Conservation (phyloP, 305 asterid species). For the Solanum aculeatissimum region DNA sequence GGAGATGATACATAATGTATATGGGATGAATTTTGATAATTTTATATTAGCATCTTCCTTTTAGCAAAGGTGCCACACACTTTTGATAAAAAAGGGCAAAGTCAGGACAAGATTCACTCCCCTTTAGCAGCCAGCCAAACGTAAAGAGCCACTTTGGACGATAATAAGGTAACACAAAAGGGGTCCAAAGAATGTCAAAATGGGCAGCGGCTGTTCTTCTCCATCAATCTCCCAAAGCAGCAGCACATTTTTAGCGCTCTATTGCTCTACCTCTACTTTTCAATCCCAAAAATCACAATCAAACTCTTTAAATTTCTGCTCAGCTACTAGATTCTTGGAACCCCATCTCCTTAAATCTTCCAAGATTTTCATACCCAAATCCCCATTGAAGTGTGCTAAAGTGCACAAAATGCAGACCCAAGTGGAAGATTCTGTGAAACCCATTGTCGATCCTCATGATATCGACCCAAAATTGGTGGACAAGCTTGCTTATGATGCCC, state of each 20-base stretch:
- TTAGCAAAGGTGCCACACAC: neutral
- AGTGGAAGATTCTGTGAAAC: neutral
- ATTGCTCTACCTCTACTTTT: neutral
- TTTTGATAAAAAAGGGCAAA: neutral
- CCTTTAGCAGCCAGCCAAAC: neutral
- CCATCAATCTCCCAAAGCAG: neutral
- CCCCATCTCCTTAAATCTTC: slow-evolving; percentile 13
- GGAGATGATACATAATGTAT: neutral
- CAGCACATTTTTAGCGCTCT: neutral
- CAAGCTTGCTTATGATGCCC: slow-evolving; percentile 58
- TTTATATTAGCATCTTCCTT: neutral
- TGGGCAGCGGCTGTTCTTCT: slow-evolving; percentile 15
- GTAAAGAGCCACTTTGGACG: neutral
- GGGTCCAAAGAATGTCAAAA: neutral
- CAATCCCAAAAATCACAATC: slow-evolving; percentile 3
- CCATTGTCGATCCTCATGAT: slow-evolving; percentile 49
- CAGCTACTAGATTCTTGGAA: slow-evolving; percentile 1
- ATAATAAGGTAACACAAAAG: neutral
- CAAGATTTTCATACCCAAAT: slow-evolving; percentile 17
- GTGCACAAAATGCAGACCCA: slow-evolving; percentile 5
- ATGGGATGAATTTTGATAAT: neutral
- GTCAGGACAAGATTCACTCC: neutral
- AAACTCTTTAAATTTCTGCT: neutral
- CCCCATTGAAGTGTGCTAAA: slow-evolving; percentile 20
- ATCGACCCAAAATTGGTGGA: slow-evolving; percentile 46